A percentile compares a stretch with the other conserved stretches of the same genome.
phyloP scores from a whole-genome alignment of 768 basidiomycete genomes.

The Calocybe gangraenosa region DNA sequence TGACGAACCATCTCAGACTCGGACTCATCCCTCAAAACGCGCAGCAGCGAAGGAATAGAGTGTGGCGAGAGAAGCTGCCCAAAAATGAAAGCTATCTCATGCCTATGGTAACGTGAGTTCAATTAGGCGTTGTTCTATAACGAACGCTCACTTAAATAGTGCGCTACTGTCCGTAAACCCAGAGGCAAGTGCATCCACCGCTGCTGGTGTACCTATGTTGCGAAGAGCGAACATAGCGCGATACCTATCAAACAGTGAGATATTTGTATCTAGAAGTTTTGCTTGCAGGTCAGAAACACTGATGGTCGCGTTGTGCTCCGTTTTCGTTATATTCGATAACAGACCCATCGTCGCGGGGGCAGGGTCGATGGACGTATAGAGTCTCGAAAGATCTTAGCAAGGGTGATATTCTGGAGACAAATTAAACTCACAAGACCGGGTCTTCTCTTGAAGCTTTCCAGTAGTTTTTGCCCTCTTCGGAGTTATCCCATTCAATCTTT shows the following conservation, averaged over 20 bases:
- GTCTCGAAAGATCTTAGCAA: constrained; percentile 29
- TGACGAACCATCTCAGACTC: constrained; percentile 98
- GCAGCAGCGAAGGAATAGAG: constrained; percentile 80
- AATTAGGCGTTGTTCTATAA: constrained; percentile 6
- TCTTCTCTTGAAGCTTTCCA: constrained; percentile 23
- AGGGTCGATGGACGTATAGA: constrained; percentile 84
- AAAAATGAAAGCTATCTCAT: constrained; percentile 98
- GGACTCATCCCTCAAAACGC: constrained; percentile 62
- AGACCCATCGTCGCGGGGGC: constrained; percentile 75
- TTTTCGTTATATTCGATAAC: constrained; percentile 48
- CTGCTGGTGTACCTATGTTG: constrained; percentile 82
- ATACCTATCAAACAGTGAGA: constrained; percentile 89
- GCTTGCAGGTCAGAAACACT: constrained; percentile 52
- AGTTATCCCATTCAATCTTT: constrained; percentile 91
- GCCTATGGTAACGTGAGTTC: constrained; percentile 42
- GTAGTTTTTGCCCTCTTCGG: constrained; percentile 62
- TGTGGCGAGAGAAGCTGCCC: constrained; percentile 90
- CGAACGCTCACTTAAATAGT: constrained; percentile 78
- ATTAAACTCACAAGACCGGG: constrained; percentile 31
- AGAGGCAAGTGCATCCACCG: constrained; percentile 86
- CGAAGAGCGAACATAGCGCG: constrained; percentile 98
- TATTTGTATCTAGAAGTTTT: constrained; percentile 58
- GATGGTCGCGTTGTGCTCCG: constrained; percentile 42
- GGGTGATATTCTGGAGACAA: background rate
- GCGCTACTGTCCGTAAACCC: constrained; percentile 89